Conservation (phyloP, 495 filamentous ascomycete genomes). For the Annulohypoxylon stygium region DNA sequence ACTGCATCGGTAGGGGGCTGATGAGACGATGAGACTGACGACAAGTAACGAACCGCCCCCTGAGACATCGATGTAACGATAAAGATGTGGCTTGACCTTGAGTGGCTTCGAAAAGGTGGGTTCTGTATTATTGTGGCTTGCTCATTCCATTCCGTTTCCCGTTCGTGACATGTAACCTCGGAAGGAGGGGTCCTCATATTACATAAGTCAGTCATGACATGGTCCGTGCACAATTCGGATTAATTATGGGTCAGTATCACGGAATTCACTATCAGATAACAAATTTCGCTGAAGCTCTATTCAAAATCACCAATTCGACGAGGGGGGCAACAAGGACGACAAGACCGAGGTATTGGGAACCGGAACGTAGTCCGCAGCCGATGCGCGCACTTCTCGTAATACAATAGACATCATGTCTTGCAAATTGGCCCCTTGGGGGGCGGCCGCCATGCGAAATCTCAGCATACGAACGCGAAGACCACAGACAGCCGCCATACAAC, state of each 20-base stretch:
- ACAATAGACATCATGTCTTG: constrained; percentile 61
- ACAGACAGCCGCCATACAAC: constrained; percentile 31
- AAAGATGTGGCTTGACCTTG: constrained; percentile 9
- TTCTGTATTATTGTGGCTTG: constrained; percentile 3
- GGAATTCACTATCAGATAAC: constrained; percentile 28
- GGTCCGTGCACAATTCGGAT: constrained; percentile 27
- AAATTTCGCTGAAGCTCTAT: constrained; percentile 28
- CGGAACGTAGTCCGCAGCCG: neutral
- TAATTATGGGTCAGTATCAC: constrained; percentile 22
- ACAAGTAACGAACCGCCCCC: neutral
- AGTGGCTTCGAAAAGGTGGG: neutral
- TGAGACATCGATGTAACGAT: constrained; percentile 11
- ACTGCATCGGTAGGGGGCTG: neutral
- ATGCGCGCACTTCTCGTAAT: constrained; percentile 27
- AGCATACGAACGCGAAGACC: constrained; percentile 58
- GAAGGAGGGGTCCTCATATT: neutral
- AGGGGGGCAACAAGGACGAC: constrained; percentile 26
- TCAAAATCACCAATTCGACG: constrained; percentile 15
- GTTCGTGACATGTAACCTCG: neutral
- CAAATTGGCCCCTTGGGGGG: constrained; percentile 60
- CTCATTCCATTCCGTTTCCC: neutral
- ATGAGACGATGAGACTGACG: neutral
- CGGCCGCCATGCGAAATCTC: constrained; percentile 59
- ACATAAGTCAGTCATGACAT: neutral
- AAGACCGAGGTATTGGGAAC: constrained; percentile 22